Evolutionary conservation across 176 grass and related monocot species (phyloP), one percentile per base, ranked within the genome.

Genomic region (Oryza meyeriana): DNA sequence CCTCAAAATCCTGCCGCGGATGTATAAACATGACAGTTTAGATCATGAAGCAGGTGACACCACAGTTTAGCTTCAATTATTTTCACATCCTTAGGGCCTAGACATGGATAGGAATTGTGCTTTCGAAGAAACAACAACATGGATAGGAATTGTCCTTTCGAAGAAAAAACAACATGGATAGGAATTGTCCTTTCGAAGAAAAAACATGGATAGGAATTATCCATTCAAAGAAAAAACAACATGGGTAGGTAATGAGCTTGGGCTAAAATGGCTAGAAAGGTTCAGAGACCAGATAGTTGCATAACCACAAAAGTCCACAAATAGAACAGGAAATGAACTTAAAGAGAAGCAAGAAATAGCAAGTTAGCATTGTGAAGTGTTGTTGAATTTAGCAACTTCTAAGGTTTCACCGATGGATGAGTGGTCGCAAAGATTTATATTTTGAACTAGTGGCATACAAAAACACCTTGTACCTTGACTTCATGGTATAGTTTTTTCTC

Each of bases 401-500:
- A 50, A 73, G 3, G n/a, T 41, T 55, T 24, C 1, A 75, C 48
- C 12, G 9, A 55, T 20, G 9, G 34, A 59, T 70, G 31, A 58
- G 29, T 57, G 26, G 27, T 2, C 8, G 14, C 27, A 66, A 66
- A 39, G 12, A 42, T 75, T 29, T 69, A 39, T 44, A 55, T n/a
- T 74, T 34, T 27, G 28, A 34, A 80, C 10, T 59, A 61, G 13
- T 75, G 26, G 72, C 26, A 66, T 66, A 74, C 5, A 86, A 76
- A 27, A 14, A 74, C 7, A 73, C 30, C 18, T 26, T 72, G 78
- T 88, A 95, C 96, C 93, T 91, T 95, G 39, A 95, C 90, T 91
- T 99, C 96, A 78, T 99, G 88, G 61, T 80, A 95, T 28, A 99
- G 64, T 70, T 99, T 99, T 90, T 90, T 93, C 87, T 95, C 96